Conservation (phyloP, 495 filamentous ascomycete species). For the Staphylotrichum tortipilum region DNA sequence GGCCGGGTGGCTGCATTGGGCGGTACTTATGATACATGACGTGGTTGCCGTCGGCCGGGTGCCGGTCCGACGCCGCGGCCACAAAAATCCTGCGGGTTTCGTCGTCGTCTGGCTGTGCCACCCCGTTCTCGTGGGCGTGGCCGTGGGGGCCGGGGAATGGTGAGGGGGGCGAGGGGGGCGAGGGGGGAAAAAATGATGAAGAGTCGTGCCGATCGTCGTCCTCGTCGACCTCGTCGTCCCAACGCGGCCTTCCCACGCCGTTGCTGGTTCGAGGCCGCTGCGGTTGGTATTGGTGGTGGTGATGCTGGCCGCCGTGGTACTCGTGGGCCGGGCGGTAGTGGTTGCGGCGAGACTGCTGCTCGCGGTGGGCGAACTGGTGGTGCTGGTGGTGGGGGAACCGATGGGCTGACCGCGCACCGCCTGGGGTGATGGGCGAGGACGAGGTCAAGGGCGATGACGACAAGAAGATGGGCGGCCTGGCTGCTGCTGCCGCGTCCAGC, state of each 20-base stretch:
- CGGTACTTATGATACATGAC: conserved; percentile 8
- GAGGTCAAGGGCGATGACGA: too few relatives aligned
- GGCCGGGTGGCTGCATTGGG: conserved; percentile 25
- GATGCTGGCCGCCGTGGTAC: background rate
- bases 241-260: background rate
- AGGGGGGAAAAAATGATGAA: too few relatives aligned
- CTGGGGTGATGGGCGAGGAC: background rate
- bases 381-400: too few relatives aligned
- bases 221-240: conserved; percentile 11
- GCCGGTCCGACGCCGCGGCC: conserved; percentile 32
- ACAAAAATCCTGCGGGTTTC: conserved; percentile 34
- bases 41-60: conserved; percentile 35
- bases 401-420: too few relatives aligned
- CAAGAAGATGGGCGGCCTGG: background rate
- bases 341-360: too few relatives aligned
- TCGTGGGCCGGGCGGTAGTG: background rate
- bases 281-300: background rate
- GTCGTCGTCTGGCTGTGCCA: conserved; percentile 30
- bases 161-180: too few relatives aligned
- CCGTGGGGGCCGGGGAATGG: too few relatives aligned
- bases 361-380: too few relatives aligned
- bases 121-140: conserved; percentile 17
- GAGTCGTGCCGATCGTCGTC: too few relatives aligned
- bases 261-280: background rate
- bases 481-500: background rate